Evolutionary conservation across 345 rosid species (phyloP).

Genomic region (Abelmoschus esculentus): DNA sequence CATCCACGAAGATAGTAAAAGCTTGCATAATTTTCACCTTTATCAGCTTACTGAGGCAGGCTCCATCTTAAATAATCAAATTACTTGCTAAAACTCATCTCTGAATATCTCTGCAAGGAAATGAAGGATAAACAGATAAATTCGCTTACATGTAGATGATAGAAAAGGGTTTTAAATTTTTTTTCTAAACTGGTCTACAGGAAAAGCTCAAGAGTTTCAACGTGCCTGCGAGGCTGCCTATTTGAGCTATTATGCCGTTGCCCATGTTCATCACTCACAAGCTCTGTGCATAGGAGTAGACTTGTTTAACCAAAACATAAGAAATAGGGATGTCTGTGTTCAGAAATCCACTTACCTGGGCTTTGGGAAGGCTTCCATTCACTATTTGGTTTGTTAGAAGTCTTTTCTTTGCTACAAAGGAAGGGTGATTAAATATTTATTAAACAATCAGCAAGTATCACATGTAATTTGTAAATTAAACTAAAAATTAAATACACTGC

Average conservation of each 20-base stretch:
- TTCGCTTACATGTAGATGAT: neutral
- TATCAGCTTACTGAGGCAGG: conserved; percentile 29
- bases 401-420: conserved; percentile 49
- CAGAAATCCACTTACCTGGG: conserved; percentile 33
- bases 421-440: conserved; percentile 1
- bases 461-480: neutral
- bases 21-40: conserved; percentile 28
- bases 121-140: conserved; percentile 1
- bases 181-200: neutral
- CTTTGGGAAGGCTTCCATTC: conserved; percentile 48
- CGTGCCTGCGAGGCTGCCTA: conserved; percentile 54
- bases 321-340: neutral
- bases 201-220: conserved; percentile 5
- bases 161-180: neutral
- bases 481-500: neutral
- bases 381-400: conserved; percentile 30
- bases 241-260: conserved; percentile 38
- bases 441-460: neutral
- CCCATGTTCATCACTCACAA: conserved; percentile 42
- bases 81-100: conserved; percentile 72
- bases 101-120: conserved; percentile 56
- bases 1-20: conserved; percentile 1
- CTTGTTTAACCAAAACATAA: conserved; percentile 8
- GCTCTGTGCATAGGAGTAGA: conserved; percentile 37
- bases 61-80: conserved; percentile 26